These are phyloP conservation scores for Rubroboletus satanas DNA, from an alignment of 768 basidiomycete species.

Conservation along the genomic window DNA sequence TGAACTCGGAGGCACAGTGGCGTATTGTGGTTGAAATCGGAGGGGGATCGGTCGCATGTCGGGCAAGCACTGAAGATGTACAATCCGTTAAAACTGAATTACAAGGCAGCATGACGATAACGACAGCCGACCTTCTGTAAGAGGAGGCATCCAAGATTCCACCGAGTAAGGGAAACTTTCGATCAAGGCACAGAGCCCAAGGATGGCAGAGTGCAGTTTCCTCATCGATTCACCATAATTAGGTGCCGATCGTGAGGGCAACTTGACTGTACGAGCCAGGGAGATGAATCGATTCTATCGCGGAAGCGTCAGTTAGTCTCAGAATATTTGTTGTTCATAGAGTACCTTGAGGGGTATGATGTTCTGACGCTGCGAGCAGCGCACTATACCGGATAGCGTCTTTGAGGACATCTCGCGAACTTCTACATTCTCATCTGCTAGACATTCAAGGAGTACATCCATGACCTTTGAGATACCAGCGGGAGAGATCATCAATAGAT, in stretches of 20 bases:
- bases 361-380: constrained; percentile 86
- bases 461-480: constrained; percentile 65
- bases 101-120: background rate
- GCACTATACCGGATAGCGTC: constrained; percentile 79
- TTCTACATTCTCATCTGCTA: constrained; percentile 88
- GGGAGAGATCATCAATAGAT: constrained; percentile 72
- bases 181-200: constrained; percentile 91
- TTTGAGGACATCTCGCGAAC: constrained; percentile 89
- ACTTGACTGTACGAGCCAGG: constrained; percentile 52
- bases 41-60: constrained; percentile 79
- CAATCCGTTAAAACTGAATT: background rate
- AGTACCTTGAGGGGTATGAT: constrained; percentile 79
- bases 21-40: constrained; percentile 90
- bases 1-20: constrained; percentile 80
- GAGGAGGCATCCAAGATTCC: constrained; percentile 85
- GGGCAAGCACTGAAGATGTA: constrained; percentile 56
- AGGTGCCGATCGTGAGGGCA: constrained; percentile 69
- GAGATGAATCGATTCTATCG: constrained; percentile 74
- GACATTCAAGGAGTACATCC: constrained; percentile 79
- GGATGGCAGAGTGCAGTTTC: constrained; percentile 81
- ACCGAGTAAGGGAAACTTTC: constrained; percentile 96
- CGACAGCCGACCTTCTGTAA: constrained; percentile 60
- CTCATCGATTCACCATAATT: constrained; percentile 69
- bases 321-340: background rate
- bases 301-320: constrained; percentile 4